Base-by-base conservation (phyloP, 2,329 filamentous ascomycete species). In the Corynespora cassiicola region DNA sequence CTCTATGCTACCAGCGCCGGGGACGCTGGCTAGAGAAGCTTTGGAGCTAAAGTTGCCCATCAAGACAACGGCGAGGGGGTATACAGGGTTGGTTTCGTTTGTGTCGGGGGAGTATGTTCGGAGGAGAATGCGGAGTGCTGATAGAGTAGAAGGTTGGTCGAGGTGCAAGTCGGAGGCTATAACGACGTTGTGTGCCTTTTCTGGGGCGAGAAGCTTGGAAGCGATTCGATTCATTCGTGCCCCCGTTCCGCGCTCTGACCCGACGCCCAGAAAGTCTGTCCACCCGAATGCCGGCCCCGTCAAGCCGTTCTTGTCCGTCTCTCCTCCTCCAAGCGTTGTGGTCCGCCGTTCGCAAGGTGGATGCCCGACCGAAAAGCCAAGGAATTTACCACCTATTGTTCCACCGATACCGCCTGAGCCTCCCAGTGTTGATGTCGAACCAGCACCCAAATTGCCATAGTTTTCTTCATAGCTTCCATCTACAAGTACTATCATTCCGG, bases 391-490 rank as follows among this genome's bases (percentile, higher is more conserved):
- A n/a, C 90, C 90, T 39, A 97, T 89, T 0, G 87, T 88, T 10
- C 91, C 92, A 25, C 92, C 92, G 17, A 96, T 84, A 26, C 92
- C 92, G 31, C 83, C 86, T 49, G 83, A 87, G 5, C 87, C 86
- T 33, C 88, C 87, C 4, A 95, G 75, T 2, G 70, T 67, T 25
- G 64, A 66, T 0, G 80, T 66, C 14, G 62, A 65, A 0, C 82
- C 84, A 14, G 84, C 85, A 11, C 85, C 84, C 2, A 77, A 72
- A 14, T 82, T 84, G 47, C 85, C 80, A 45, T 90, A 89, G 55
- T 96, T 90, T 65, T 97, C 94, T 64, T 96, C 90, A 61, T 99
- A 99, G n/a, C 92, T 84, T 6, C 94, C 94, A 58, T 99, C 94
- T 0, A 96, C 83, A 0, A 99, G 78, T 3, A 97, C 88, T 31